Percentiles rank a stretch among this genome's conserved stretches.
phyloP scores from a whole-genome alignment of 2,329 filamentous ascomycete species.

The Fusarium sp. region DNA sequence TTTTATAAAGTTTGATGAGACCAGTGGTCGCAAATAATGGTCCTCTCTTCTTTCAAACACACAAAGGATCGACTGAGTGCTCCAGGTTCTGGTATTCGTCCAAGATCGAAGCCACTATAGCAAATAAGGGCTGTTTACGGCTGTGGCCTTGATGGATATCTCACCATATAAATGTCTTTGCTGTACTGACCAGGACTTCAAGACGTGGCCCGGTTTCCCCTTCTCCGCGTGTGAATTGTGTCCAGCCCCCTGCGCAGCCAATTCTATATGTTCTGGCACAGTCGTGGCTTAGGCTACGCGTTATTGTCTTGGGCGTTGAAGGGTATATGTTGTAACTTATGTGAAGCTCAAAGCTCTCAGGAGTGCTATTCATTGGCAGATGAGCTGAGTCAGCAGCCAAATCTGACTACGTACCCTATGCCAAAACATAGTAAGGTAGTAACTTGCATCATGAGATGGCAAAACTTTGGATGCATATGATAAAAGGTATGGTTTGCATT shows the following conservation, averaged over 20 bases:
- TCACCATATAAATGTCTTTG: conserved; percentile 10
- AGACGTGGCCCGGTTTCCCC: background rate
- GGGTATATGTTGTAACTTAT: conserved; percentile 19
- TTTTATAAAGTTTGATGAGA: conserved; percentile 5
- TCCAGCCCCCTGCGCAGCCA: background rate
- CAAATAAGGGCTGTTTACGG: conserved; percentile 3
- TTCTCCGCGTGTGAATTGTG: background rate
- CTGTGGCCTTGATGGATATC: conserved; percentile 12
- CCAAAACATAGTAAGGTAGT: background rate
- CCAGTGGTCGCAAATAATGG: background rate
- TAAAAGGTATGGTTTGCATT: background rate
- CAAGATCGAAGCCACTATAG: conserved; percentile 4
- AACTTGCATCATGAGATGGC: background rate
- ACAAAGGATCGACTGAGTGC: background rate
- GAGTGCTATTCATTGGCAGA: conserved; percentile 29
- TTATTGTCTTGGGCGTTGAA: conserved; percentile 26
- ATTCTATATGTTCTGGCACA: conserved; percentile 4
- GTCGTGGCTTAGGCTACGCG: conserved; percentile 23
- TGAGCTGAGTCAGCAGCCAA: conserved; percentile 36
- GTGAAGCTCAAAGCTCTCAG: conserved; percentile 35
- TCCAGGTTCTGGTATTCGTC: background rate
- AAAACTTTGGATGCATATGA: background rate
- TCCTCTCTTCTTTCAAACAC: background rate
- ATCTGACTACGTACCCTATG: conserved; percentile 23
- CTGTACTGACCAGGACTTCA: conserved; percentile 2